Evolutionary conservation across 768 basidiomycete species (phyloP).

Genomic region (Kwoniella dendrophila): DNA sequence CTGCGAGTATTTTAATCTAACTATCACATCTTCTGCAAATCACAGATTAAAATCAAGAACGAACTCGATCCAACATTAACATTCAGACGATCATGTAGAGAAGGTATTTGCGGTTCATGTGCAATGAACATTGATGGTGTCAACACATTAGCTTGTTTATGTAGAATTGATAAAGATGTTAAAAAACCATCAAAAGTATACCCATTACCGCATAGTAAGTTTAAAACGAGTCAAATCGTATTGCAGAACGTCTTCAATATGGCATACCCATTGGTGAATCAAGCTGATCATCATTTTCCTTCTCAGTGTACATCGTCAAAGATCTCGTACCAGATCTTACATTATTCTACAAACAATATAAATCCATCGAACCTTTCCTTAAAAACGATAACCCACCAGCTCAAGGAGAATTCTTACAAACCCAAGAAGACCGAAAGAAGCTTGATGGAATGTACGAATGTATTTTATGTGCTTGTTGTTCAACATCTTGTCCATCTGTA

Average conservation of each 20-base stretch:
- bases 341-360: slow-evolving; percentile 83
- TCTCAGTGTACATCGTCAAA: slow-evolving; percentile 94
- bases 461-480: slow-evolving; percentile 82
- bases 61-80: slow-evolving; percentile 95
- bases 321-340: slow-evolving; percentile 78
- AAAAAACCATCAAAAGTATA: slow-evolving; percentile 85
- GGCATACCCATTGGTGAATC: not conserved
- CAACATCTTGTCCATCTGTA: slow-evolving; percentile 85
- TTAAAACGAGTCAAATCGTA: not conserved
- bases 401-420: slow-evolving; percentile 80
- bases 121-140: slow-evolving; percentile 97
- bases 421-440: slow-evolving; percentile 87
- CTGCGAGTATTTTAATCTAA: no score
- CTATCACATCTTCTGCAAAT: no score
- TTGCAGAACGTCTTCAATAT: not conserved
- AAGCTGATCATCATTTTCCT: slow-evolving; percentile 5
- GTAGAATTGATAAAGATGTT: slow-evolving; percentile 80
- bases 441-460: slow-evolving; percentile 97
- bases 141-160: slow-evolving; percentile 96
- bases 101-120: slow-evolving; percentile 91
- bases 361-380: slow-evolving; percentile 95
- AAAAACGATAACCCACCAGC: slow-evolving; percentile 90
- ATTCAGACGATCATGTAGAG: slow-evolving; percentile 66
- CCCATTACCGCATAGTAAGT: slow-evolving; percentile 93
- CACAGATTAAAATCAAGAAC: slow-evolving; percentile 95